Conservation (phyloP, 1,139 yeast genomes). For the Suhomyces kunorum region DNA sequence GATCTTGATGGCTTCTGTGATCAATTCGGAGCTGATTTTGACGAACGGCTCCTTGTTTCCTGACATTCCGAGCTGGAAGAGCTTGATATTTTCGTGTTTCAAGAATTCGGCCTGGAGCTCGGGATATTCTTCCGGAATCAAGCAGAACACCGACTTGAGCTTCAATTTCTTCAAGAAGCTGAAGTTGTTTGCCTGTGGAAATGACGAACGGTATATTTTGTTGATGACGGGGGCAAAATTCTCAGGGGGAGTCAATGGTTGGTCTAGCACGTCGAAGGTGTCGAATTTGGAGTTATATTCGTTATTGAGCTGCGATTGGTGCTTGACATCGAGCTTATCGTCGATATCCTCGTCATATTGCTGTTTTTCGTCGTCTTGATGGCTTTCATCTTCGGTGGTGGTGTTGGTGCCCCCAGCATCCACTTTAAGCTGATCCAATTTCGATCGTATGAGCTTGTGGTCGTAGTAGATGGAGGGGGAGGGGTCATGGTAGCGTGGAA, state of each 20-base stretch:
- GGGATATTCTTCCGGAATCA: constrained; percentile 92
- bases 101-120: constrained; percentile 68
- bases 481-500: constrained; percentile 21
- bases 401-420: constrained; percentile 20
- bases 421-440: constrained; percentile 30
- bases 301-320: constrained; percentile 25
- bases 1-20: constrained; percentile 79
- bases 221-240: constrained; percentile 86
- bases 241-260: constrained; percentile 73
- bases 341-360: constrained; percentile 47
- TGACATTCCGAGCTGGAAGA: constrained; percentile 88
- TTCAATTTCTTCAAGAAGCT: constrained; percentile 60
- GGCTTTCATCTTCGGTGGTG: constrained; percentile 29
- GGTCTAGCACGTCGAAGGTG: constrained; percentile 8
- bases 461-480: constrained; percentile 22
- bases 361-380: constrained; percentile 7
- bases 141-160: constrained; percentile 74
- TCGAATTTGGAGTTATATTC: constrained; percentile 20
- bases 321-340: constrained; percentile 39
- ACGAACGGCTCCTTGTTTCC: constrained; percentile 97
- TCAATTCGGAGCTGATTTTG: constrained; percentile 71
- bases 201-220: constrained; percentile 80
- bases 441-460: constrained; percentile 37
- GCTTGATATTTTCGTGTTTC: constrained; percentile 56
- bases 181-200: constrained; percentile 84